Conservation (phyloP, 805 yeast species). For the Sugiyamaella qingdaonensis region DNA sequence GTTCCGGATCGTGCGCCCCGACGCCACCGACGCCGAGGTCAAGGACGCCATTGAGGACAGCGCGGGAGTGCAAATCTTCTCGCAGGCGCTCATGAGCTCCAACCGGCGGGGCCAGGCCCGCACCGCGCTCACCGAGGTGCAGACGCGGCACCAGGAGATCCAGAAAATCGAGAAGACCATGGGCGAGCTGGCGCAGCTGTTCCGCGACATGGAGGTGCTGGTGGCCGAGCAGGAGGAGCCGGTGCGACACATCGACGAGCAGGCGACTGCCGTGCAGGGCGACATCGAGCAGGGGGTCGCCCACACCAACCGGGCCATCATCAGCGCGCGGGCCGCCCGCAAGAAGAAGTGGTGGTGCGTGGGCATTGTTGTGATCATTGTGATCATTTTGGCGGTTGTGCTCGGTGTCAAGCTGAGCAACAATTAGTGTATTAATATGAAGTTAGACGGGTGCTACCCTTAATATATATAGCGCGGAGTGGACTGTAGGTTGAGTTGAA, state of each 20-base stretch:
- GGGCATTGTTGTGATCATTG: conserved; percentile 41
- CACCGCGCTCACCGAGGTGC: conserved; percentile 92
- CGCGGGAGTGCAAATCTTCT: conserved; percentile 83
- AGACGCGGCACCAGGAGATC: conserved; percentile 90
- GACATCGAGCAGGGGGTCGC: conserved; percentile 94
- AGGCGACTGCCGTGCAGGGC: conserved; percentile 76
- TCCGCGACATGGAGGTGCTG: conserved; percentile 93
- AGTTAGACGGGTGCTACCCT: neutral
- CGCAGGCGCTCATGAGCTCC: conserved; percentile 60
- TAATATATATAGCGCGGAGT: too few species aligned
- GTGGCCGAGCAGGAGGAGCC: conserved; percentile 93
- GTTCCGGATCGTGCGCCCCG: conserved; percentile 63
- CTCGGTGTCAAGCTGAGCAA: conserved; percentile 20
- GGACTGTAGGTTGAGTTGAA: too few species aligned
- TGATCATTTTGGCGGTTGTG: conserved; percentile 28
- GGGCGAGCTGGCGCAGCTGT: conserved; percentile 91
- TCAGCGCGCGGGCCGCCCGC: conserved; percentile 84
- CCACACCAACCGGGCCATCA: conserved; percentile 86
- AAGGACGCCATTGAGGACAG: conserved; percentile 79
- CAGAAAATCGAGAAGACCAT: conserved; percentile 92
- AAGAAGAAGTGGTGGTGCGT: conserved; percentile 85
- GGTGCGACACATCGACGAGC: conserved; percentile 76
- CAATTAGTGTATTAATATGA: neutral
- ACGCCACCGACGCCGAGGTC: conserved; percentile 68
- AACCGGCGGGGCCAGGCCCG: conserved; percentile 66